These are phyloP conservation scores for Akanthomyces muscarius DNA, from an alignment of 2,329 filamentous ascomycete genomes.

Conservation along the genomic window DNA sequence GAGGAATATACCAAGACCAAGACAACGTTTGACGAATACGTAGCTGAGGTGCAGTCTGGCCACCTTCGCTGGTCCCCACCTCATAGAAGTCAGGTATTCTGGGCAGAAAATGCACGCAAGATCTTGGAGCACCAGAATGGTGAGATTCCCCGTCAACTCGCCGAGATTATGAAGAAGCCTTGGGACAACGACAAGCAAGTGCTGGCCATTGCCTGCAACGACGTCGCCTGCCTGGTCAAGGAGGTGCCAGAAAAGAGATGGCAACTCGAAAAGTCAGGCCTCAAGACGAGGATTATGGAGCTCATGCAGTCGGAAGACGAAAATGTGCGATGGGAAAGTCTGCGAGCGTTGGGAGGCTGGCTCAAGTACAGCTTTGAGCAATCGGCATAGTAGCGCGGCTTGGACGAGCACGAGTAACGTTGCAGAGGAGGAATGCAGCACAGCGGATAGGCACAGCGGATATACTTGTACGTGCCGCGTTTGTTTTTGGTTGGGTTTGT, in stretches of 20 bases:
- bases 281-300: constrained; percentile 88
- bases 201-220: constrained; percentile 87
- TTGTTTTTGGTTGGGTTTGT: constrained; percentile 11
- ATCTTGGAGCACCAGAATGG: constrained; percentile 83
- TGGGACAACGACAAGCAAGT: constrained; percentile 84
- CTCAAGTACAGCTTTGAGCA: constrained; percentile 60
- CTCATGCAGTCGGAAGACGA: constrained; percentile 89
- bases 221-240: constrained; percentile 82
- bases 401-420: background rate
- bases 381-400: constrained; percentile 20
- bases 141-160: constrained; percentile 72
- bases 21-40: constrained; percentile 83
- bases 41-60: constrained; percentile 78
- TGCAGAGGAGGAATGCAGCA: constrained; percentile 5
- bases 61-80: constrained; percentile 92
- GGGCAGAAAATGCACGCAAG: constrained; percentile 83
- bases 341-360: constrained; percentile 71
- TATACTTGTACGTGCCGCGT: constrained; percentile 5
- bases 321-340: constrained; percentile 85
- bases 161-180: constrained; percentile 71
- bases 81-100: constrained; percentile 81
- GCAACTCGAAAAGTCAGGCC: constrained; percentile 74
- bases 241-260: constrained; percentile 81
- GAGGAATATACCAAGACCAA: constrained; percentile 67
- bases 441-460: constrained; percentile 12